Conservation (phyloP, 768 basidiomycete species). For the Boletus huronensis region DNA sequence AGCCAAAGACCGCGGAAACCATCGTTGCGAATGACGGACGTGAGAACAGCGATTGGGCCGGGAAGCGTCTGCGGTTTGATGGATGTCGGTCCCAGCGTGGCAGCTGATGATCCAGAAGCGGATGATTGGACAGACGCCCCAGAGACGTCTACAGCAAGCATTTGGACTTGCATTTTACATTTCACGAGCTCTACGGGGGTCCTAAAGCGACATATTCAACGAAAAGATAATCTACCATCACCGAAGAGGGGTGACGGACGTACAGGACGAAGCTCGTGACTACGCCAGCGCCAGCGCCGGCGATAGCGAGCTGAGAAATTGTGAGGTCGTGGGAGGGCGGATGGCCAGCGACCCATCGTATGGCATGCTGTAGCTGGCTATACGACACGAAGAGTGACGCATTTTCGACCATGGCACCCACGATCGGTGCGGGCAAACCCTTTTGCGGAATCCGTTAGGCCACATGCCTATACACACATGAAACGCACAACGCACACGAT, state of each 20-base stretch:
- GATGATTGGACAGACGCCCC: conserved; percentile 12
- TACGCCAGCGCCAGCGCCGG: conserved; percentile 85
- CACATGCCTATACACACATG: background rate
- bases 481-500: conserved; percentile 57
- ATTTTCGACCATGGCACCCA: conserved; percentile 91
- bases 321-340: conserved; percentile 43
- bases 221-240: no score
- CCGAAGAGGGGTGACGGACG: conserved; percentile 26
- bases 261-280: conserved; percentile 85
- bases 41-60: conserved; percentile 70
- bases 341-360: conserved; percentile 43
- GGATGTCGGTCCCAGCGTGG: conserved; percentile 7
- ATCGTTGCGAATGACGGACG: conserved; percentile 55
- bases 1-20: conserved; percentile 93
- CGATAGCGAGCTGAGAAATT: conserved; percentile 67
- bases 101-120: conserved; percentile 15
- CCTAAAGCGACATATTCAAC: conserved; percentile 34
- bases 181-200: conserved; percentile 95
- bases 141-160: conserved; percentile 46
- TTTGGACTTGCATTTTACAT: conserved; percentile 97
- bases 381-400: conserved; percentile 87
- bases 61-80: conserved; percentile 41
- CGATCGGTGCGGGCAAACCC: conserved; percentile 89
- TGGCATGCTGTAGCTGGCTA: conserved; percentile 63
- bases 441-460: conserved; percentile 27